Evolutionary conservation across 2,329 filamentous ascomycete genomes (phyloP), one percentile per base, ranked within the genome.

Genomic region (Colletotrichum chlorophyti): DNA sequence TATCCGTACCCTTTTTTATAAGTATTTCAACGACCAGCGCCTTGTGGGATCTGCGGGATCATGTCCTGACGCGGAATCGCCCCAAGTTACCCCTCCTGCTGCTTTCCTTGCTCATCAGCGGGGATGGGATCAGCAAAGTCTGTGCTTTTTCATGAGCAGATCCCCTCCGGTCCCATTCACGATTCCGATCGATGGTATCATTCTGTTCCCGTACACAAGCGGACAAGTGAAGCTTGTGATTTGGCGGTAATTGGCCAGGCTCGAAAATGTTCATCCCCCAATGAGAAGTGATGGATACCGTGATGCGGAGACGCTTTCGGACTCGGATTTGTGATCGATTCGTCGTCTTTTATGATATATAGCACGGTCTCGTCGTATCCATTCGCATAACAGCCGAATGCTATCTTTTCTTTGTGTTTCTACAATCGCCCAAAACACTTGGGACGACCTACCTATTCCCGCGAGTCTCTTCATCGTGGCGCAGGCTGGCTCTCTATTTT

Each of bases 61-160:
- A 43, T 21, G n/a, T 54, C 23, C 11, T 41, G 15, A 27, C 21
- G 47, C 40, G 47, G 38, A 53, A 53, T 40, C 27, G 32, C 29
- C 26, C 34, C 48, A 15, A 43, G 34, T 26, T 26, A 3, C 2
- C n/a, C 10, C 17, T 3, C 46, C 38, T 17, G 29, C 29, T 15
- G 11, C 12, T 29, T n/a, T n/a, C n/a, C 38, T 10, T 7, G n/a
- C 43, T 29, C n/a, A n/a, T n/a, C 27, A 12, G 53, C 46, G 53
- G 34, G 34, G 40, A 46, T n/a, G 46, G 11, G 48, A 53, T 53
- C 41, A 27, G 17, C 53, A 35, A 12, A 58, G 53, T 21, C 48
- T 34, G 53, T 58, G 53, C 53, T 46, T 27, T 38, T 31, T 47
- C 41, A 19, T 21, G 21, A 47, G 29, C 31, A 19, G 43, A 31